Percentiles rank a stretch among this genome's conserved stretches.
phyloP scores from a whole-genome alignment of 1,284 basidiomycete species.

The Fistulinella staudtii region DNA sequence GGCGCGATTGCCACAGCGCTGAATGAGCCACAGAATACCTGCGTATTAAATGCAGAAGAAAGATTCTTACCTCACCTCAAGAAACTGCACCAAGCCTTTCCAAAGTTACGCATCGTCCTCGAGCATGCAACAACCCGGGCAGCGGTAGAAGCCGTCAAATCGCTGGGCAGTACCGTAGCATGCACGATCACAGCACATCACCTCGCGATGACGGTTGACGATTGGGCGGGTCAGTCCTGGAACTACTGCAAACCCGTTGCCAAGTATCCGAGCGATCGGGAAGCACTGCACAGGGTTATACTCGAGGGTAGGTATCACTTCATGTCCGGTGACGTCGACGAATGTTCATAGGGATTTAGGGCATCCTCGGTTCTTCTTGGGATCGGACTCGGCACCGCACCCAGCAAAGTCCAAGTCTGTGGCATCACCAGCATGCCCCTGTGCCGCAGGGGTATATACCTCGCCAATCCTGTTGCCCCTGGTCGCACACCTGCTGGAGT shows the following conservation, averaged over 20 bases:
- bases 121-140: constrained; percentile 98
- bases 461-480: constrained; percentile 87
- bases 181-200: constrained; percentile 99
- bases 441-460: constrained; percentile 93
- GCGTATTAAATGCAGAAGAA: constrained; percentile 92
- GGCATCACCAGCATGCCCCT: constrained; percentile 67
- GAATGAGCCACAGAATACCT: constrained; percentile 63
- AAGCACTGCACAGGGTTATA: constrained; percentile 81
- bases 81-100: constrained; percentile 83
- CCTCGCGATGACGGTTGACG: constrained; percentile 90
- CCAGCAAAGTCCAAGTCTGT: constrained; percentile 77
- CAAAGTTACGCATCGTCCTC: constrained; percentile 92
- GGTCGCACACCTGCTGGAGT: constrained; percentile 80
- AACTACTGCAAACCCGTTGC: constrained; percentile 99
- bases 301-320: constrained; percentile 54
- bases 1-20: constrained; percentile 1
- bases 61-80: constrained; percentile 87
- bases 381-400: constrained; percentile 97
- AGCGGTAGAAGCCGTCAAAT: constrained; percentile 88
- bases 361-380: constrained; percentile 95
- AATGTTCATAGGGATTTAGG: constrained; percentile 42
- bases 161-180: constrained; percentile 84
- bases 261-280: constrained; percentile 90
- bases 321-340: neutral
- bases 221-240: constrained; percentile 95